Percentiles rank a stretch among this genome's conserved stretches.
Conservation (phyloP, 495 filamentous ascomycete species). For the Annulohypoxylon bovei region DNA sequence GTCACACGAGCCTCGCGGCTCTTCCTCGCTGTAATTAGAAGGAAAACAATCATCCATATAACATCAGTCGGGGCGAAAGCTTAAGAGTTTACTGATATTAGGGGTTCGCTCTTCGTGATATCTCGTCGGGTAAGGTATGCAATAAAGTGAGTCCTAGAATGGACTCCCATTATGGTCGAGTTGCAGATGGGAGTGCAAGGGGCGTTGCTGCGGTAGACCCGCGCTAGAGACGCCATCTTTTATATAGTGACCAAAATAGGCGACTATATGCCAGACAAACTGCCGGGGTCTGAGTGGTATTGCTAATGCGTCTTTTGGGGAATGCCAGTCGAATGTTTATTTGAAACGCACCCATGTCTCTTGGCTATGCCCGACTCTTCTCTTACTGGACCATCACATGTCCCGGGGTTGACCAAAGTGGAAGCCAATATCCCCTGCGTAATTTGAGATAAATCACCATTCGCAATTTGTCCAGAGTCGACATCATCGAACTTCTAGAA, state of each 20-base stretch:
- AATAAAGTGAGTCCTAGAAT: conserved; percentile 5
- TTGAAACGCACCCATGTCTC: conserved; percentile 46
- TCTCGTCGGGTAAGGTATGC: conserved; percentile 27
- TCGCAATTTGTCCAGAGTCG: conserved; percentile 29
- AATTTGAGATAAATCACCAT: conserved; percentile 44
- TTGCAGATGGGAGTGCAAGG: conserved; percentile 39
- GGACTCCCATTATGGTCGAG: conserved; percentile 10
- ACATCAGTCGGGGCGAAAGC: conserved; percentile 13
- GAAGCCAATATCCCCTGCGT: conserved; percentile 45
- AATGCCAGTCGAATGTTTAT: conserved; percentile 43
- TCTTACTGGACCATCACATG: conserved; percentile 33
- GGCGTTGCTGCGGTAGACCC: conserved; percentile 31
- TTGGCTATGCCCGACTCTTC: conserved; percentile 32
- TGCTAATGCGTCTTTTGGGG: conserved; percentile 43
- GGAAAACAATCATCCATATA: conserved; percentile 17
- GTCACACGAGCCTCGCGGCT: conserved; percentile 45
- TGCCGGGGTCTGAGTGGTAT: conserved; percentile 37
- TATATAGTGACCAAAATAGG: conserved; percentile 28
- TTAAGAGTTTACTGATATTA: conserved; percentile 12
- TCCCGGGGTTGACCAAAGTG: conserved; percentile 39
- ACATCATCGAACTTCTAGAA: conserved; percentile 42
- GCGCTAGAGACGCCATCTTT: conserved; percentile 41
- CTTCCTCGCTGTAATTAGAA: conserved; percentile 56
- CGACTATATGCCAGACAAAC: conserved; percentile 32
- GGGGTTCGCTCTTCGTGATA: conserved; percentile 18